phyloP scores from a whole-genome alignment of 2,329 filamentous ascomycete species.

The Geosmithia flava region DNA sequence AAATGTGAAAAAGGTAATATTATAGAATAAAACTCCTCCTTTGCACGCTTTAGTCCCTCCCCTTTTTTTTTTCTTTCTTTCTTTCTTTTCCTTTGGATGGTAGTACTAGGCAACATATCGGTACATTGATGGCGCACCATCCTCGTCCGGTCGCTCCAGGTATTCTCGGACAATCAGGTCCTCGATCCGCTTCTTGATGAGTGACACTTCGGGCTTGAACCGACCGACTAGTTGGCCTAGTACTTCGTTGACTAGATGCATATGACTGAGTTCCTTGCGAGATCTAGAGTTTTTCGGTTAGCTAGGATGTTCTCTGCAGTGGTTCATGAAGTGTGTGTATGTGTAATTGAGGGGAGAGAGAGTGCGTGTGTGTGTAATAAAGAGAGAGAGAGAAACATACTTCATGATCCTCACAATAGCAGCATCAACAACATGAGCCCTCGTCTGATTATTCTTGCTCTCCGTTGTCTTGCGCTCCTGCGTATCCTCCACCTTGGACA shows the following conservation, averaged over 20 bases:
- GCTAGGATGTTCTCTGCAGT: slow-evolving; percentile 7
- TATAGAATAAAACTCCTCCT: too few relatives aligned
- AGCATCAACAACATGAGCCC: slow-evolving; percentile 61
- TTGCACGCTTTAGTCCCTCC: too few relatives aligned
- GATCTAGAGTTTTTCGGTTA: slow-evolving; percentile 33
- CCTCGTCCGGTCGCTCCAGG: slow-evolving; percentile 57
- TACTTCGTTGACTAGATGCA: slow-evolving; percentile 59
- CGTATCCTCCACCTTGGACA: slow-evolving; percentile 74
- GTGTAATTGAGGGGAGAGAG: not conserved
- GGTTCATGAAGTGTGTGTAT: slow-evolving; percentile 2
- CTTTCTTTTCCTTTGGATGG: too few relatives aligned
- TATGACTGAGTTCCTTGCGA: slow-evolving; percentile 59
- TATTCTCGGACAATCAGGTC: slow-evolving; percentile 68
- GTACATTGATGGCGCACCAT: slow-evolving; percentile 52
- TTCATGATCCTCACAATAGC: slow-evolving; percentile 78
- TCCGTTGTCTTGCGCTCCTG: slow-evolving; percentile 59
- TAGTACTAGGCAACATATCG: slow-evolving; percentile 51
- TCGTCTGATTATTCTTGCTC: slow-evolving; percentile 60
- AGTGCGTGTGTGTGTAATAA: too few relatives aligned
- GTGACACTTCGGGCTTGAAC: slow-evolving; percentile 63
- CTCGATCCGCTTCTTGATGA: slow-evolving; percentile 76
- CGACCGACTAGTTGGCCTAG: slow-evolving; percentile 54
- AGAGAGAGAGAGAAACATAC: slow-evolving; percentile 34
- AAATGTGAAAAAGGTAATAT: too few relatives aligned
- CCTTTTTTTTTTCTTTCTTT: too few relatives aligned